phyloP scores from a whole-genome alignment of 2,329 filamentous ascomycete genomes.

The Neofusicoccum cordaticola region DNA sequence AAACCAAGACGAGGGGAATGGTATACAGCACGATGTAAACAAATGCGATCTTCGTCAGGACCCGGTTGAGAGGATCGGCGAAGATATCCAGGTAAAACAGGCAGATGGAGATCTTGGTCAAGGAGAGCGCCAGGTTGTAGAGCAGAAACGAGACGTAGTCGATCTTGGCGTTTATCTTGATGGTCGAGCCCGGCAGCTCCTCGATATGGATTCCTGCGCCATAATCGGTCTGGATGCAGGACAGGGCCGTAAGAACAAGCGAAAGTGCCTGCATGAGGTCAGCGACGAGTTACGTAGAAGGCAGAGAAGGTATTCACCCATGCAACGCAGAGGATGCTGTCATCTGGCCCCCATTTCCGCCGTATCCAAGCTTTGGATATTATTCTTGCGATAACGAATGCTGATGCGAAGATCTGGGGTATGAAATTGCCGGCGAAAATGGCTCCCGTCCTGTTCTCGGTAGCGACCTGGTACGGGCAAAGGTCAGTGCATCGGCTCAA shows the following conservation, averaged over 20 bases:
- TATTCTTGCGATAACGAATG: neutral
- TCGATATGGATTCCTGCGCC: neutral
- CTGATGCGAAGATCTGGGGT: neutral
- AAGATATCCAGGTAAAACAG: constrained; percentile 32
- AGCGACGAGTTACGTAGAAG: no score
- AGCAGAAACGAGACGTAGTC: constrained; percentile 25
- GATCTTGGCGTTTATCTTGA: constrained; percentile 17
- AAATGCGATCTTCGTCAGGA: constrained; percentile 25
- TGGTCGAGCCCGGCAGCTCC: neutral
- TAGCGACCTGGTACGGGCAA: no score
- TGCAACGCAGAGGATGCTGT: neutral
- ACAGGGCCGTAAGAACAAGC: neutral
- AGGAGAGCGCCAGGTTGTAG: constrained; percentile 30
- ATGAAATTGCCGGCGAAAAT: neutral
- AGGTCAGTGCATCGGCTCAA: no score
- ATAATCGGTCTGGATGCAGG: neutral
- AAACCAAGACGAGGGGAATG: constrained; percentile 21
- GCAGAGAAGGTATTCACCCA: neutral
- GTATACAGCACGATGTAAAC: constrained; percentile 24
- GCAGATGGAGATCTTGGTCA: constrained; percentile 30
- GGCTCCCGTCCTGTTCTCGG: no score
- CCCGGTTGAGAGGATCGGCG: constrained; percentile 24
- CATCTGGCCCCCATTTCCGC: neutral
- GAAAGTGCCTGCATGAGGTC: neutral
- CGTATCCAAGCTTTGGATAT: neutral